Evolutionary conservation across 2,329 filamentous ascomycete species (phyloP).

Genomic region (Nannizzia gypsea): DNA sequence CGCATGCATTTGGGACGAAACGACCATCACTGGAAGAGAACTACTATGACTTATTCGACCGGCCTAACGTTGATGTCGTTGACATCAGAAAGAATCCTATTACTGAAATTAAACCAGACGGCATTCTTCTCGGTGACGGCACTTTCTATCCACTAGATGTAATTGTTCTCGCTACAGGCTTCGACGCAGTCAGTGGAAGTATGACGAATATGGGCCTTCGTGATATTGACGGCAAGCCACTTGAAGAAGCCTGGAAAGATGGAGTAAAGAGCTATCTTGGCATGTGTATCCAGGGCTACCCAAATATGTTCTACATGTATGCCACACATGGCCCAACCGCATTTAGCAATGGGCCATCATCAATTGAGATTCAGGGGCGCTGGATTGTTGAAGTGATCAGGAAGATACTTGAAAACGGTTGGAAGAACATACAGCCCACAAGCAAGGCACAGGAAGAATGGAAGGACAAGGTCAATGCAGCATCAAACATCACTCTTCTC

Average conservation of each 20-base stretch:
- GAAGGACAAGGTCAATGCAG: conserved; percentile 38
- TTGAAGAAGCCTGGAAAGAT: conserved; percentile 27
- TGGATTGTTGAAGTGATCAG: conserved; percentile 45
- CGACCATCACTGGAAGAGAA: conserved; percentile 38
- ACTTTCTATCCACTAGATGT: conserved; percentile 28
- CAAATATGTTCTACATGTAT: conserved; percentile 44
- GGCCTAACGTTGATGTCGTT: conserved; percentile 38
- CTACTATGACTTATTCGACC: conserved; percentile 42
- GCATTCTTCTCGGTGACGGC: conserved; percentile 32
- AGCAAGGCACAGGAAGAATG: conserved; percentile 38
- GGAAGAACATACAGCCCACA: conserved; percentile 43
- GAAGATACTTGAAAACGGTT: conserved; percentile 35
- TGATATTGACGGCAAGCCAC: conserved; percentile 19
- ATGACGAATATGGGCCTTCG: conserved; percentile 26
- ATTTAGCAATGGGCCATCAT: conserved; percentile 44
- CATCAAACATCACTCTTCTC: conserved; percentile 40
- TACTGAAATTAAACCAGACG: conserved; percentile 26
- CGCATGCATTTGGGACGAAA: conserved; percentile 46
- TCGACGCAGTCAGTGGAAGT: conserved; percentile 30
- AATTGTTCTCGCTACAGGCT: conserved; percentile 33
- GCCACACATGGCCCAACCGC: conserved; percentile 46
- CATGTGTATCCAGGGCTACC: conserved; percentile 23
- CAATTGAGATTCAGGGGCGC: conserved; percentile 43
- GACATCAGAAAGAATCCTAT: conserved; percentile 35
- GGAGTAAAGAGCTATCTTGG: conserved; percentile 29